These are phyloP conservation scores for Yamadazyma tumulicola DNA, from an alignment of 805 yeast species.

Conservation along the genomic window DNA sequence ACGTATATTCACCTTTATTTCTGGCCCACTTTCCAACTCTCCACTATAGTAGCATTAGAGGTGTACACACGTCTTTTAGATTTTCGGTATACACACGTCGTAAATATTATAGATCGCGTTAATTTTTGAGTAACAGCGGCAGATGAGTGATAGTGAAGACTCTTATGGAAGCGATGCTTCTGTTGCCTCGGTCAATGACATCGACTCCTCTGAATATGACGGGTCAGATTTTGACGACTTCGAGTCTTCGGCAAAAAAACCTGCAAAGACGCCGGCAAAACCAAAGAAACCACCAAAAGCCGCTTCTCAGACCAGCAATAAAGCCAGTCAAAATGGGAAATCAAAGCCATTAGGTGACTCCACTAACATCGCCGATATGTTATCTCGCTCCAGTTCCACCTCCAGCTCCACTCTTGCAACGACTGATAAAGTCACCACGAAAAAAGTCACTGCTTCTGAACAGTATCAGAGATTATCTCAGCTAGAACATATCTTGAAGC, in stretches of 20 bases:
- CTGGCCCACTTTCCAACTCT: too few species aligned
- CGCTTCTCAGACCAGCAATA: not conserved
- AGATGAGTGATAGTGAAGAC: slow-evolving; percentile 12
- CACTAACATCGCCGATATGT: slow-evolving; percentile 17
- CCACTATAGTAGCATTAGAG: too few species aligned
- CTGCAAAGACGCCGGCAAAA: slow-evolving; percentile 1
- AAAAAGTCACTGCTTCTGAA: slow-evolving; percentile 45
- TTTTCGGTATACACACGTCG: not conserved
- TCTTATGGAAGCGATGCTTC: slow-evolving; percentile 8
- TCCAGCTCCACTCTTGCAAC: slow-evolving; percentile 5
- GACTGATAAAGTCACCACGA: slow-evolving; percentile 7
- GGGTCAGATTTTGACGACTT: slow-evolving; percentile 7
- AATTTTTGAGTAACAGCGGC: not conserved
- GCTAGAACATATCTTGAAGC: slow-evolving; percentile 89
- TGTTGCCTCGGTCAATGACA: slow-evolving; percentile 2
- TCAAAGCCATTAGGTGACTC: slow-evolving; percentile 21
- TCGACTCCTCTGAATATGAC: not conserved
- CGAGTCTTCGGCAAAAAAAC: slow-evolving; percentile 2
- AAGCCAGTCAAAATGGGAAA: not conserved
- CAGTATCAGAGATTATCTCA: slow-evolving; percentile 94
- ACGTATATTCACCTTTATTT: too few species aligned
- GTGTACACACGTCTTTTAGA: not conserved
- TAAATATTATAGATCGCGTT: slow-evolving; percentile 1
- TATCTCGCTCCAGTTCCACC: slow-evolving; percentile 1
- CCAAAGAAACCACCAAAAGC: not conserved